Conservation (phyloP, 176 grass and related monocot species). For the Saccharum officinarum region DNA sequence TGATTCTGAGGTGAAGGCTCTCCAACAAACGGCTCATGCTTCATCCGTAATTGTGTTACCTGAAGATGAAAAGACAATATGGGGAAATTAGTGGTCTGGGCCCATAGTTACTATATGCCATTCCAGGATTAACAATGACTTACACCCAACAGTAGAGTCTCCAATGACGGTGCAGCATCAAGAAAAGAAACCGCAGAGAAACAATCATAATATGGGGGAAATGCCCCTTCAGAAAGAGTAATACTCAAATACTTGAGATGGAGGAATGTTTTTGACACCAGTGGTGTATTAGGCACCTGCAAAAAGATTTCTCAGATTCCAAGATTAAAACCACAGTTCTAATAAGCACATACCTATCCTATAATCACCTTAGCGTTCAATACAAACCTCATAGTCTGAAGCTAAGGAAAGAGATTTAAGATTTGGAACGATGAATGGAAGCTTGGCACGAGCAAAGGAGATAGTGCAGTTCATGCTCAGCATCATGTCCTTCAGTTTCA, state of each 20-base stretch:
- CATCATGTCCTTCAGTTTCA: neutral
- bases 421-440: neutral
- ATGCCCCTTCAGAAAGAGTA: too few species aligned
- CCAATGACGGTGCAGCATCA: too few species aligned
- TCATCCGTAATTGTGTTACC: neutral
- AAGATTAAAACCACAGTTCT: neutral
- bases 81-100: neutral
- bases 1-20: neutral
- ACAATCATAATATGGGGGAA: too few species aligned
- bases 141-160: too few species aligned
- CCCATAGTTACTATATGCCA: too few species aligned
- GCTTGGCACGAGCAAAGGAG: neutral
- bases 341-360: neutral
- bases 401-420: neutral
- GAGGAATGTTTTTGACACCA: too few species aligned
- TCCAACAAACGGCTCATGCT: neutral
- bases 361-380: neutral
- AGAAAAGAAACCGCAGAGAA: too few species aligned
- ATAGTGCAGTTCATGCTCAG: neutral
- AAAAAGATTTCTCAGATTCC: too few species aligned
- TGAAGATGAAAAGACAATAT: neutral
- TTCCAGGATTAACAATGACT: too few species aligned
- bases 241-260: too few species aligned
- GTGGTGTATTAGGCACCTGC: too few species aligned
- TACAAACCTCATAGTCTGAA: neutral